Evolutionary conservation across 495 filamentous ascomycete species (phyloP).

Genomic region (Baudoinia panamericana): DNA sequence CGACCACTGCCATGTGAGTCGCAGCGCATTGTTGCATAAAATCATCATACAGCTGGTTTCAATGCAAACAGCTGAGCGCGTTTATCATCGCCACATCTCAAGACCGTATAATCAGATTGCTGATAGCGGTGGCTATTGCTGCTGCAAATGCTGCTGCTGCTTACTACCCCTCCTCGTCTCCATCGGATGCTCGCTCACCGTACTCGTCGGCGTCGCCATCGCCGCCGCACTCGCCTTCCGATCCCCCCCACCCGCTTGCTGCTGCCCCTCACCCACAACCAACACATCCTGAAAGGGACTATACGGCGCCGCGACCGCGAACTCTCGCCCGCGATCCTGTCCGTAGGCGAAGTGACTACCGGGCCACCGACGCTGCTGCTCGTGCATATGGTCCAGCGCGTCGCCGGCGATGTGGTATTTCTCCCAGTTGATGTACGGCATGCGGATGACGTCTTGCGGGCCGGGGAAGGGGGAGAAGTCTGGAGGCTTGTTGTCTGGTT

Average conservation of each 20-base stretch:
- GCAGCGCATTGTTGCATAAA: no score
- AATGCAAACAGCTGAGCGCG: no score
- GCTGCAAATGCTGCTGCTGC: background rate
- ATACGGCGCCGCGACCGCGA: constrained; percentile 60
- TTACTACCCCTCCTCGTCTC: constrained; percentile 16
- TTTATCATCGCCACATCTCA: no score
- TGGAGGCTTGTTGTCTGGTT: background rate
- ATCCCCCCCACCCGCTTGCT: background rate
- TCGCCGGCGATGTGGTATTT: constrained; percentile 78
- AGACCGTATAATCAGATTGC: no score
- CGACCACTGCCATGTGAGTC: no score
- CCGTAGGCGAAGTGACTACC: constrained; percentile 18
- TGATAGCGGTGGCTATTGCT: no score
- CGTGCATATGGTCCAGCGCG: constrained; percentile 67
- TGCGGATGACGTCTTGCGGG: constrained; percentile 71
- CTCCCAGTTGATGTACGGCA: constrained; percentile 79
- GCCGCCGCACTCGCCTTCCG: background rate
- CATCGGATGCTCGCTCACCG: constrained; percentile 20
- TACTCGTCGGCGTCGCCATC: constrained; percentile 1
- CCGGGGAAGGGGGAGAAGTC: constrained; percentile 44
- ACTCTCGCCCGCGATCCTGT: constrained; percentile 36
- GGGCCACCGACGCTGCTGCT: constrained; percentile 57
- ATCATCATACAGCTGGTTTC: no score
- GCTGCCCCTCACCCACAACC: background rate
- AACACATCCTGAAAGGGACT: constrained; percentile 46